Percentiles rank a stretch among this genome's conserved stretches.
phyloP scores from a whole-genome alignment of 495 filamentous ascomycete species.

The Daldinia grandis region DNA sequence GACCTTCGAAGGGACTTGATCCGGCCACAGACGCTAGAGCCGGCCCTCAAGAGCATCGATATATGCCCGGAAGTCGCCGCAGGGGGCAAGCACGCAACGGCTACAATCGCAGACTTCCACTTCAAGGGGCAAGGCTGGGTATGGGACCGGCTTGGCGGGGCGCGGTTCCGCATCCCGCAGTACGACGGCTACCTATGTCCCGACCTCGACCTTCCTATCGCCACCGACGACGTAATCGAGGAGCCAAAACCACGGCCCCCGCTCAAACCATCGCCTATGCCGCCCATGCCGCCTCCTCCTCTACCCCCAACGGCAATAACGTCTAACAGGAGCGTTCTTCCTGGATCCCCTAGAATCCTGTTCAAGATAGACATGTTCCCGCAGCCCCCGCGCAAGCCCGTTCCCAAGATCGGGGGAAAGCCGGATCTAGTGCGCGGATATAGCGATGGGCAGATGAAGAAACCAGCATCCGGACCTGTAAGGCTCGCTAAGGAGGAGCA shows the following conservation, averaged over 20 bases:
- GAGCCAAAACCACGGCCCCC: slow-evolving; percentile 25
- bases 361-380: slow-evolving; percentile 25
- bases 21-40: slow-evolving; percentile 28
- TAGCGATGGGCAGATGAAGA: background rate
- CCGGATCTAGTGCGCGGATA: background rate
- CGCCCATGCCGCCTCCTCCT: background rate
- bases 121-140: slow-evolving; percentile 28
- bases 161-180: slow-evolving; percentile 43
- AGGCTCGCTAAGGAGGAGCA: slow-evolving; percentile 13
- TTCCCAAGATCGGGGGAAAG: background rate
- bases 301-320: background rate
- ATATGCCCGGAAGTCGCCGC: slow-evolving; percentile 14
- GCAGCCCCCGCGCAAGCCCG: slow-evolving; percentile 18
- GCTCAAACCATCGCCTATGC: slow-evolving; percentile 15
- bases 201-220: slow-evolving; percentile 38
- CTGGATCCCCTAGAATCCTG: background rate
- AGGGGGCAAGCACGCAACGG: slow-evolving; percentile 34
- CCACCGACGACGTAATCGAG: slow-evolving; percentile 34
- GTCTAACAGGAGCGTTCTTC: background rate
- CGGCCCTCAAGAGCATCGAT: slow-evolving; percentile 21
- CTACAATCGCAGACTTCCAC: slow-evolving; percentile 43
- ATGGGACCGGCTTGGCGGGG: slow-evolving; percentile 41
- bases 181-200: slow-evolving; percentile 44
- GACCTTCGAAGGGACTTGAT: slow-evolving; percentile 20
- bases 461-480: slow-evolving; percentile 7